Percentiles rank a stretch among this genome's conserved stretches.
phyloP scores from a whole-genome alignment of 1,284 basidiomycete genomes.

The Malassezia obtusa region DNA sequence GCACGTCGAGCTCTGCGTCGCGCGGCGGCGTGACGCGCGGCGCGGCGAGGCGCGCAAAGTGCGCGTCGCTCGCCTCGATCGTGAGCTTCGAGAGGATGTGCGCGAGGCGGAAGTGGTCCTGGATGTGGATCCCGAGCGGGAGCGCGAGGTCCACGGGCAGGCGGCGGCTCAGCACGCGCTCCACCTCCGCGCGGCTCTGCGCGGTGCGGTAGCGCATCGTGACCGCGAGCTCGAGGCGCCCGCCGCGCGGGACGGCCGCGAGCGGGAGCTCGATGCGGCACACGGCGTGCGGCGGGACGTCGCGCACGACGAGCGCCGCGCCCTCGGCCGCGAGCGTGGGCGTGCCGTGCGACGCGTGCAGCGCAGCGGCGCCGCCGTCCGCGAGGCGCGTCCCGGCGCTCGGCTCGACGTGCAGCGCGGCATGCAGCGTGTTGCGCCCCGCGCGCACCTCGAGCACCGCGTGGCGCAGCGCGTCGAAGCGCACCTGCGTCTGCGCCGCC shows the following conservation, averaged over 20 bases:
- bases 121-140: slow-evolving; percentile 45
- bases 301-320: background rate
- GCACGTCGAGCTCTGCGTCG: background rate
- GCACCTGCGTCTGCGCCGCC: slow-evolving; percentile 22
- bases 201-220: slow-evolving; percentile 19
- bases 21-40: background rate
- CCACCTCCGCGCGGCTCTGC: slow-evolving; percentile 14
- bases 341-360: background rate
- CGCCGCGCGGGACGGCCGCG: slow-evolving; percentile 13
- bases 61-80: background rate
- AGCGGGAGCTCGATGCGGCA: slow-evolving; percentile 20
- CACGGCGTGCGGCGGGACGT: background rate
- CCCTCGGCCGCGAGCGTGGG: background rate
- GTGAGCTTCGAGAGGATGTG: slow-evolving; percentile 22
- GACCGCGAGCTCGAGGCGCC: slow-evolving; percentile 14
- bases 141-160: slow-evolving; percentile 22
- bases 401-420: slow-evolving; percentile 18
- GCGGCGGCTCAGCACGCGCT: slow-evolving; percentile 12
- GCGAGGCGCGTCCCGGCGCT: background rate
- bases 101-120: slow-evolving; percentile 39
- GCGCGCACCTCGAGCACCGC: slow-evolving; percentile 23
- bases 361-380: background rate
- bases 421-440: slow-evolving; percentile 26
- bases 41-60: background rate
- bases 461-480: slow-evolving; percentile 23